Evolutionary conservation across 352 stramenopile species (phyloP).

Genomic region (Globisporangium rhizosaccharum): DNA sequence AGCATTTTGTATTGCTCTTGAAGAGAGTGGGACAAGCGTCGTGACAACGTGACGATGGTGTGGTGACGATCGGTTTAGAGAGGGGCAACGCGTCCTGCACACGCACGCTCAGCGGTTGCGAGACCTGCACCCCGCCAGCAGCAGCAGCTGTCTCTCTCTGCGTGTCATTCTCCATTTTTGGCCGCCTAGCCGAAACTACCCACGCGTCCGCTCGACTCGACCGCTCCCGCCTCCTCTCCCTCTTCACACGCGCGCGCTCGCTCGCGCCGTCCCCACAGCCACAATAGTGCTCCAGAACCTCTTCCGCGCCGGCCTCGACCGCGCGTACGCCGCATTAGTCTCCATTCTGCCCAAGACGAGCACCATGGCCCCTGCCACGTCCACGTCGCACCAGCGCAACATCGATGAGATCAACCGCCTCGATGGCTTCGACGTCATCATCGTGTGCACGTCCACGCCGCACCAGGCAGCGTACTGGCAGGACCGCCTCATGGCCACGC

Average conservation of each 20-base stretch:
- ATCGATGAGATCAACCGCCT: conserved; percentile 84
- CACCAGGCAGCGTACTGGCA: conserved; percentile 97
- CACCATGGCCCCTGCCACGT: conserved; percentile 3
- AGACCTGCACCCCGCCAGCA: no score
- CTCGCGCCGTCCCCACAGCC: neutral
- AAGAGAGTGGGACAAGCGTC: no score
- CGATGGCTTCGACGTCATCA: conserved; percentile 94
- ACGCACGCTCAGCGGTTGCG: neutral
- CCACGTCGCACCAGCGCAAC: conserved; percentile 62
- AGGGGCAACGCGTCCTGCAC: neutral
- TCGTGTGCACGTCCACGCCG: conserved; percentile 96
- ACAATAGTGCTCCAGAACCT: conserved; percentile 17
- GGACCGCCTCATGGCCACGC: conserved; percentile 87
- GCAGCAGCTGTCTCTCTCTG: neutral
- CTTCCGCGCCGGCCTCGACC: conserved; percentile 5
- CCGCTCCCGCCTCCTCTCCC: neutral
- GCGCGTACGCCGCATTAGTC: conserved; percentile 13
- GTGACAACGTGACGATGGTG: no score
- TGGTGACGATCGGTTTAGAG: neutral
- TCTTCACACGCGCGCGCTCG: conserved; percentile 1
- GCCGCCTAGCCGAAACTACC: conserved; percentile 12
- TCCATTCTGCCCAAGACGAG: conserved; percentile 4
- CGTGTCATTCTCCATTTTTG: conserved; percentile 16
- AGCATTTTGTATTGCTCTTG: no score
- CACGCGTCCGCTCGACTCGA: neutral